A percentile compares a stretch with the other conserved stretches of the same genome.
phyloP scores from a whole-genome alignment of 768 basidiomycete species.

The Chiua virens region DNA sequence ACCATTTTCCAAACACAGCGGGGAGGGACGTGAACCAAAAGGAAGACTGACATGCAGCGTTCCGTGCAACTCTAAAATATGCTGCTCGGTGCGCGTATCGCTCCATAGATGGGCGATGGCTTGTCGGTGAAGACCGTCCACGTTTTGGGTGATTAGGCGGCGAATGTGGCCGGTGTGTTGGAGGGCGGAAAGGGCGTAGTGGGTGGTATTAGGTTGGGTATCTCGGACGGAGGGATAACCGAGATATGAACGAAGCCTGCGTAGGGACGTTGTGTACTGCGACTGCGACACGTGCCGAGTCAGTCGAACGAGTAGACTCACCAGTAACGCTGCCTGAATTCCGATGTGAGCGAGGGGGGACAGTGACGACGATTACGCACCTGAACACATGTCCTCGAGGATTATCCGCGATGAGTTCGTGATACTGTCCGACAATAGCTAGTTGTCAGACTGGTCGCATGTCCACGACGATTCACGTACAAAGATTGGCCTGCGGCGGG shows the following conservation, averaged over 20 bases:
- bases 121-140: slow-evolving; percentile 93
- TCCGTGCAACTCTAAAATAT: slow-evolving; percentile 85
- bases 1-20: neutral
- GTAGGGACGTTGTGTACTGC: neutral
- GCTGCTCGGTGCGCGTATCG: slow-evolving; percentile 34
- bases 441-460: slow-evolving; percentile 12
- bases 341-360: slow-evolving; percentile 3
- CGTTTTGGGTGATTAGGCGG: slow-evolving; percentile 80
- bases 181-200: slow-evolving; percentile 82
- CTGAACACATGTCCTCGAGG: slow-evolving; percentile 68
- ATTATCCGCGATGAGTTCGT: slow-evolving; percentile 77
- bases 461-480: slow-evolving; percentile 20
- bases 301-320: slow-evolving; percentile 31
- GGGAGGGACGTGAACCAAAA: neutral
- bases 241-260: slow-evolving; percentile 68
- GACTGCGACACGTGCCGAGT: neutral
- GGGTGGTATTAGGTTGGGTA: slow-evolving; percentile 83
- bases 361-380: slow-evolving; percentile 40
- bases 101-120: slow-evolving; percentile 53
- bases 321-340: slow-evolving; percentile 81
- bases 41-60: slow-evolving; percentile 67
- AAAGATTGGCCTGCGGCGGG: slow-evolving; percentile 57
- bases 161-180: slow-evolving; percentile 63
- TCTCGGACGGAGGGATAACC: slow-evolving; percentile 89
- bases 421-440: slow-evolving; percentile 47